Evolutionary conservation across 768 basidiomycete species (phyloP).

Genomic region (Fibroporia radiculosa): DNA sequence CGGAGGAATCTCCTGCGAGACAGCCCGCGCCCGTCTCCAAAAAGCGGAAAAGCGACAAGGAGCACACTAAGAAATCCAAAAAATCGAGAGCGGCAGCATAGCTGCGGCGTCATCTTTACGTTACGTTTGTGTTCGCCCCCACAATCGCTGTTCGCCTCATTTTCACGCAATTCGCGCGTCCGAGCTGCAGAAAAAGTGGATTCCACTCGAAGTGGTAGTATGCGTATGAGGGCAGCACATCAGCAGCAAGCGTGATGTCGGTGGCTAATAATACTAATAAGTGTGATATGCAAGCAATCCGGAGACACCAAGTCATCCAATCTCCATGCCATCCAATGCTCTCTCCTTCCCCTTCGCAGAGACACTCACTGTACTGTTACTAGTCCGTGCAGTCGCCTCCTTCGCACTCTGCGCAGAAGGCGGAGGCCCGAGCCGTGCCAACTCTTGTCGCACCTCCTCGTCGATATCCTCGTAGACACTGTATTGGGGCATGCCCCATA

Average conservation of each 20-base stretch:
- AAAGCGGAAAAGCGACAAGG: constrained; percentile 44
- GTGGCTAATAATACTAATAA: constrained; percentile 21
- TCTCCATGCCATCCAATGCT: constrained; percentile 57
- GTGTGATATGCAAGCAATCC: constrained; percentile 11
- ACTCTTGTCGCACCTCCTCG: constrained; percentile 44
- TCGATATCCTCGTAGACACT: constrained; percentile 75
- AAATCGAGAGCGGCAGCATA: constrained; percentile 10
- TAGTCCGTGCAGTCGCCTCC: constrained; percentile 12
- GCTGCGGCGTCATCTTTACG: background rate
- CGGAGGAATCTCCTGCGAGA: background rate
- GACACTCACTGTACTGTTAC: constrained; percentile 14
- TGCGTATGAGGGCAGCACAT: background rate
- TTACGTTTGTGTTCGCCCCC: too few relatives aligned
- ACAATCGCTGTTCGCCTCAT: background rate
- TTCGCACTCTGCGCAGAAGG: constrained; percentile 2
- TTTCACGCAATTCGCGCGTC: background rate
- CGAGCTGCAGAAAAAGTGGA: background rate
- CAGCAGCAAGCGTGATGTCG: constrained; percentile 2
- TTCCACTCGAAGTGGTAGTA: background rate
- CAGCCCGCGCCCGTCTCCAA: constrained; percentile 13
- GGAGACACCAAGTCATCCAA: constrained; percentile 35
- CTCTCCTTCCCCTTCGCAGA: constrained; percentile 50
- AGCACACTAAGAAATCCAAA: constrained; percentile 40
- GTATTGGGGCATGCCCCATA: constrained; percentile 69
- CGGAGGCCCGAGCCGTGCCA: constrained; percentile 16